phyloP scores from a whole-genome alignment of 2,329 filamentous ascomycete genomes.

The Talaromyces atroroseus region DNA sequence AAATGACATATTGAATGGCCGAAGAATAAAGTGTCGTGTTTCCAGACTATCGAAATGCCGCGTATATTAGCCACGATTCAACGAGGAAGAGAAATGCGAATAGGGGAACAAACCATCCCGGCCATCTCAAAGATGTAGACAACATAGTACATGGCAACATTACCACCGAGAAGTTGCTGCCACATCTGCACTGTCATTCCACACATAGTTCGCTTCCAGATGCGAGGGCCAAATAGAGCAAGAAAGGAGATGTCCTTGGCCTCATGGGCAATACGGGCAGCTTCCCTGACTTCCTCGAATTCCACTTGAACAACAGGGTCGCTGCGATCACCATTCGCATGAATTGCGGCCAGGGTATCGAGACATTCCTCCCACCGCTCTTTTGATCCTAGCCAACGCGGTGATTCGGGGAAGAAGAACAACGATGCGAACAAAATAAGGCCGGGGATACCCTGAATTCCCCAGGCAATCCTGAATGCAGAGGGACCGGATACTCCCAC shows the following conservation, averaged over 20 bases:
- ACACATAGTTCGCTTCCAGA: constrained; percentile 50
- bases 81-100: constrained; percentile 30
- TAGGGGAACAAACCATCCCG: constrained; percentile 47
- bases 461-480: constrained; percentile 58
- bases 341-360: constrained; percentile 51
- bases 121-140: constrained; percentile 57
- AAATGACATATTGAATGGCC: constrained; percentile 54
- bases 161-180: constrained; percentile 55
- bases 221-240: constrained; percentile 42
- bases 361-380: constrained; percentile 53
- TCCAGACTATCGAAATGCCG: constrained; percentile 22
- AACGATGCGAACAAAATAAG: constrained; percentile 51
- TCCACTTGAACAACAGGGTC: constrained; percentile 55
- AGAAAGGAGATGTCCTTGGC: constrained; percentile 41
- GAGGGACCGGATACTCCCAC: constrained; percentile 33
- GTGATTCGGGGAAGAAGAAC: constrained; percentile 56
- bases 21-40: constrained; percentile 47
- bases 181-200: constrained; percentile 52
- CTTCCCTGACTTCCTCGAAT: constrained; percentile 34
- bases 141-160: constrained; percentile 56
- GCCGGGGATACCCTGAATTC: constrained; percentile 56
- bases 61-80: constrained; percentile 4
- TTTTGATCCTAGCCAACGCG: constrained; percentile 56
- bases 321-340: constrained; percentile 49
- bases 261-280: constrained; percentile 43